Evolutionary conservation across 352 stramenopile species (phyloP), one percentile per base, ranked within the genome.

Genomic region (Blastocystis sp.): DNA sequence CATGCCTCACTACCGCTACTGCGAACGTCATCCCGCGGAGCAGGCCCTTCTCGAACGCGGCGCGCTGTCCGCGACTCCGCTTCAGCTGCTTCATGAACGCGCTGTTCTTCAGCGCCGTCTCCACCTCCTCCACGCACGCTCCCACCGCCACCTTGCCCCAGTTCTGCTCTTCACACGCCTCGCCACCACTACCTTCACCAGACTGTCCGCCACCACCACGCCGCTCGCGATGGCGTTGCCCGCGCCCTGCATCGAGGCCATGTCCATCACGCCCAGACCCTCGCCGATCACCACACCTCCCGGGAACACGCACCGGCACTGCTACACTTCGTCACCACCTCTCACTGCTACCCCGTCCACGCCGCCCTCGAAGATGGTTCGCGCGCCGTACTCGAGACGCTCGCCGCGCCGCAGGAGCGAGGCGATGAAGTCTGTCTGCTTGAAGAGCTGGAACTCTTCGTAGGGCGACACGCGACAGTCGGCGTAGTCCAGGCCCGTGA

Each of bases 381-480:
- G 93, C 62, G 96, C 97, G 65, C 97, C 97, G 90, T 99, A 99
- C 52, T 94, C 93, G 57, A 99, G 92, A 90, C 97, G 98, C 63
- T 98, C 94, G 42, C 97, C 97, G 71, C 95, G 95, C 87, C 98
- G 94, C 21, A 99, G 90, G 89, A 97, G 93, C 66, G 94, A 93
- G 45, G 92, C 90, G 87, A 99, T 94, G 48, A 92, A 93, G 7
- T 96, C 96, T 91, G 98, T 96, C 6, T 96, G 98, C 93, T 99
- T 99, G 92, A 96, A 99, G 69, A 95, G 92, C 93, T 99, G 97
- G 93, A 99, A 99, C 91, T 99, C 97, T 89, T 98, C 92, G 90
- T 98, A 98, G 74, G 96, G 96, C 91, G 98, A 98, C 34, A 99
- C 91, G 91, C 98, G 98, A 19, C 97, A 96, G 92, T 99, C 99